phyloP scores from a whole-genome alignment of 2,329 filamentous ascomycete species.

The Pseudovirgaria hyperparasitica region DNA sequence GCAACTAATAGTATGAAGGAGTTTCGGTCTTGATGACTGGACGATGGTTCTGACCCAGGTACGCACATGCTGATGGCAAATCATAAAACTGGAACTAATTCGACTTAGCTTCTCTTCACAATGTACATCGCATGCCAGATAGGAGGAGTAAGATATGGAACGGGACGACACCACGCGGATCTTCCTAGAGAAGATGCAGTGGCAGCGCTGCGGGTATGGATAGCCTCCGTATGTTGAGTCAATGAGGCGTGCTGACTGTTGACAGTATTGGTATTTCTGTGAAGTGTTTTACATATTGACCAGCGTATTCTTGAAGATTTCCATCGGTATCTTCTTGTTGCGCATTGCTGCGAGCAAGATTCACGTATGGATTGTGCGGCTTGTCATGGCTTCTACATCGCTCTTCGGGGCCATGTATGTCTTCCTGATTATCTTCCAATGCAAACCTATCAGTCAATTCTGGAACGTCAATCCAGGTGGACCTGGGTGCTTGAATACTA shows the following conservation, averaged over 20 bases:
- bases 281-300: slow-evolving; percentile 41
- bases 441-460: slow-evolving; percentile 38
- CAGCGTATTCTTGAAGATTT: slow-evolving; percentile 36
- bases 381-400: slow-evolving; percentile 33
- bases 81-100: background rate
- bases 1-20: too few species aligned
- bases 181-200: slow-evolving; percentile 16
- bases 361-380: slow-evolving; percentile 35
- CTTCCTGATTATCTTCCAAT: slow-evolving; percentile 41
- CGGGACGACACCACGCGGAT: slow-evolving; percentile 23
- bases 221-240: background rate
- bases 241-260: slow-evolving; percentile 7
- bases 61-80: slow-evolving; percentile 5
- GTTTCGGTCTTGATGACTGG: slow-evolving; percentile 29
- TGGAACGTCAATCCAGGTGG: slow-evolving; percentile 32
- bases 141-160: slow-evolving; percentile 25
- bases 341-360: slow-evolving; percentile 33
- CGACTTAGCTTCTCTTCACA: slow-evolving; percentile 21
- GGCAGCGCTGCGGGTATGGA: slow-evolving; percentile 17
- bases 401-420: slow-evolving; percentile 36
- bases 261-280: slow-evolving; percentile 41
- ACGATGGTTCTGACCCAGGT: slow-evolving; percentile 26
- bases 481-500: slow-evolving; percentile 28
- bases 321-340: slow-evolving; percentile 41
- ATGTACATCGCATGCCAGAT: slow-evolving; percentile 28